A percentile compares a stretch with the other conserved stretches of the same genome.
Evolutionary conservation across 768 basidiomycete species (phyloP).

Genomic region (Botryobasidium botryosum): DNA sequence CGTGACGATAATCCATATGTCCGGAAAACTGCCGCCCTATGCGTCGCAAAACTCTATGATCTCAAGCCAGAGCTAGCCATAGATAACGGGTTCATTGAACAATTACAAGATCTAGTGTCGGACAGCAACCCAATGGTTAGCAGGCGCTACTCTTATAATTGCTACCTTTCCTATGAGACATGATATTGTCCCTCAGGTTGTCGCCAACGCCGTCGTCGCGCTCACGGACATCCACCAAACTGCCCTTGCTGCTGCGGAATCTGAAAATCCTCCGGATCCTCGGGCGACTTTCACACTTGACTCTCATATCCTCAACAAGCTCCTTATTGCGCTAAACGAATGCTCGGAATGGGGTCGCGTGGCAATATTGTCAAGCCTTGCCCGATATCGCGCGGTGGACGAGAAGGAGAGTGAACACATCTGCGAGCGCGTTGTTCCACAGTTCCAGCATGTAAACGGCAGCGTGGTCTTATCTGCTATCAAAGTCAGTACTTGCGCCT

Average conservation of each 20-base stretch:
- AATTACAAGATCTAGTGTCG: conserved; percentile 79
- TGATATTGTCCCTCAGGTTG: conserved; percentile 42
- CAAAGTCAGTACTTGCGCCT: conserved; percentile 36
- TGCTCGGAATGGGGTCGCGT: conserved; percentile 99
- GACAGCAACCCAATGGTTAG: conserved; percentile 94
- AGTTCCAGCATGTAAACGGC: conserved; percentile 95
- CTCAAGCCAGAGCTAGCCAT: conserved; percentile 89
- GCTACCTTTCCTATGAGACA: neutral
- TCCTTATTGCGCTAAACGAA: conserved; percentile 90
- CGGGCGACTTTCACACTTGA: conserved; percentile 70
- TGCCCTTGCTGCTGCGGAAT: conserved; percentile 20
- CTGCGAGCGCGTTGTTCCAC: conserved; percentile 94
- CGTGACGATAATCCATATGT: conserved; percentile 97
- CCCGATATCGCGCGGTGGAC: conserved; percentile 67
- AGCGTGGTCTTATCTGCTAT: conserved; percentile 94
- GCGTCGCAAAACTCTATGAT: conserved; percentile 95
- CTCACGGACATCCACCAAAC: conserved; percentile 76
- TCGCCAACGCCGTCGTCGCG: conserved; percentile 90
- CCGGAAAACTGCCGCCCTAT: conserved; percentile 91
- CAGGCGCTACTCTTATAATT: neutral
- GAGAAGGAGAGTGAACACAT: conserved; percentile 97
- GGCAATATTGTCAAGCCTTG: conserved; percentile 72
- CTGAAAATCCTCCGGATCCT: conserved; percentile 9
- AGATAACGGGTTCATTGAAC: conserved; percentile 85
- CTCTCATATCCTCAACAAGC: conserved; percentile 63